phyloP scores from a whole-genome alignment of 176 grass and related monocot genomes.

The Oryza australiensis region DNA sequence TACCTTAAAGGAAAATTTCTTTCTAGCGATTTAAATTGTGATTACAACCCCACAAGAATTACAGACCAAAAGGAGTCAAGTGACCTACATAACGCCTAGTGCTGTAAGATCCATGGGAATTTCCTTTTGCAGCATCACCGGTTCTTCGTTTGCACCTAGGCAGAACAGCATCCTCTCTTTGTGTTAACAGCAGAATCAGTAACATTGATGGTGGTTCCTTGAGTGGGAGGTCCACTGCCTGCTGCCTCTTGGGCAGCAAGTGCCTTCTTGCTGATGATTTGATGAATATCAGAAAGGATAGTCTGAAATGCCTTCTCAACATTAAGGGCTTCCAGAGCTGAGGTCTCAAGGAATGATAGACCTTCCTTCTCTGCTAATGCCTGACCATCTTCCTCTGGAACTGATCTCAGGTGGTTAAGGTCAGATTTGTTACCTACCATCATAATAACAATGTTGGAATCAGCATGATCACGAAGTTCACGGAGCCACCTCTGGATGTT shows the following conservation, averaged over 20 bases:
- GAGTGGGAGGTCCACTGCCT: conserved; percentile 48
- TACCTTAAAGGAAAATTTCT: conserved; percentile 44
- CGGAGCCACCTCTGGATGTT: conserved; percentile 71
- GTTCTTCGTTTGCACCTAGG: conserved; percentile 35
- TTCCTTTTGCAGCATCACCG: conserved; percentile 25
- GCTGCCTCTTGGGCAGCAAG: conserved; percentile 71
- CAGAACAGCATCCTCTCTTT: conserved; percentile 55
- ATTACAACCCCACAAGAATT: conserved; percentile 53
- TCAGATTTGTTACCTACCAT: conserved; percentile 80
- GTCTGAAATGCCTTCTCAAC: conserved; percentile 75
- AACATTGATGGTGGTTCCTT: conserved; percentile 66
- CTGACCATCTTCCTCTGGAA: conserved; percentile 61
- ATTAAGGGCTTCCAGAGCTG: conserved; percentile 65
- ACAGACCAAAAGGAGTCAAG: conserved; percentile 39
- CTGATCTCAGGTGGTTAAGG: conserved; percentile 62
- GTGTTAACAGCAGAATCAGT: conserved; percentile 38
- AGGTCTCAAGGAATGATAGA: conserved; percentile 65
- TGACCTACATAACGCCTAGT: conserved; percentile 39
- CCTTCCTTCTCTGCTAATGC: conserved; percentile 69
- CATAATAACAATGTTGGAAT: conserved; percentile 80
- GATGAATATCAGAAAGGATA: conserved; percentile 61
- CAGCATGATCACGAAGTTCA: conserved; percentile 67
- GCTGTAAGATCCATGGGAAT: conserved; percentile 29
- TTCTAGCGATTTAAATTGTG: conserved; percentile 49
- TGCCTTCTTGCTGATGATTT: conserved; percentile 78